Evolutionary conservation across 2,329 filamentous ascomycete genomes (phyloP).

Genomic region (Colletotrichum spaethianum): DNA sequence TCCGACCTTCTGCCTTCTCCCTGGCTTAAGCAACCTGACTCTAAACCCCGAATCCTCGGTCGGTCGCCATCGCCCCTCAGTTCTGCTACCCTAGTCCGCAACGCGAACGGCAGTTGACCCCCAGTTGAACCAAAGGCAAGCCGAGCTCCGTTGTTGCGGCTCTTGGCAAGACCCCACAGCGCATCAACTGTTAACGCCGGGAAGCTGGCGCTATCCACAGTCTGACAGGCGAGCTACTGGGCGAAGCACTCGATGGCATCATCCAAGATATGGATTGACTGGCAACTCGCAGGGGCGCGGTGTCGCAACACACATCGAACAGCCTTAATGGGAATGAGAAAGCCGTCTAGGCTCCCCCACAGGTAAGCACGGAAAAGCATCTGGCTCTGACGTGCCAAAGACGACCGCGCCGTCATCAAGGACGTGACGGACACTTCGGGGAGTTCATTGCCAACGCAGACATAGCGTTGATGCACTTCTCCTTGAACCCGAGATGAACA

Average conservation of each 20-base stretch:
- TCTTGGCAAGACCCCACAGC: constrained; percentile 29
- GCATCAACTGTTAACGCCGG: constrained; percentile 11
- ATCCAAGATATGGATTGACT: not conserved
- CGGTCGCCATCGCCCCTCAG: not conserved
- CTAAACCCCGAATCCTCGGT: not conserved
- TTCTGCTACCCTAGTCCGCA: not conserved
- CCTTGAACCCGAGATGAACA: not conserved
- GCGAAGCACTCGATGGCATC: constrained; percentile 14
- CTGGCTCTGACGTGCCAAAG: constrained; percentile 5
- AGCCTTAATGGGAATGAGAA: constrained; percentile 9
- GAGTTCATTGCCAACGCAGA: constrained; percentile 7
- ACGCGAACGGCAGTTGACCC: not conserved
- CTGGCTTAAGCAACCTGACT: not conserved
- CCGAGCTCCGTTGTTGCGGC: constrained; percentile 26
- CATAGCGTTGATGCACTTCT: not conserved
- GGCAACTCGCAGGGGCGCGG: not conserved
- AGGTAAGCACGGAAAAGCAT: constrained; percentile 21
- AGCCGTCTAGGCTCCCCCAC: constrained; percentile 3
- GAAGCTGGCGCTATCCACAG: constrained; percentile 11
- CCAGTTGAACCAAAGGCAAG: constrained; percentile 17
- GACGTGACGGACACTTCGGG: constrained; percentile 19
- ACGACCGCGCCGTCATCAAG: not conserved
- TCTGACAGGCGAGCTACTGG: constrained; percentile 1
- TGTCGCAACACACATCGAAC: not conserved
- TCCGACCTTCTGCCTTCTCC: not conserved